These are phyloP conservation scores for Pelargonium cotyledonis DNA, from an alignment of 441 rosid genomes.

Conservation along the genomic window DNA sequence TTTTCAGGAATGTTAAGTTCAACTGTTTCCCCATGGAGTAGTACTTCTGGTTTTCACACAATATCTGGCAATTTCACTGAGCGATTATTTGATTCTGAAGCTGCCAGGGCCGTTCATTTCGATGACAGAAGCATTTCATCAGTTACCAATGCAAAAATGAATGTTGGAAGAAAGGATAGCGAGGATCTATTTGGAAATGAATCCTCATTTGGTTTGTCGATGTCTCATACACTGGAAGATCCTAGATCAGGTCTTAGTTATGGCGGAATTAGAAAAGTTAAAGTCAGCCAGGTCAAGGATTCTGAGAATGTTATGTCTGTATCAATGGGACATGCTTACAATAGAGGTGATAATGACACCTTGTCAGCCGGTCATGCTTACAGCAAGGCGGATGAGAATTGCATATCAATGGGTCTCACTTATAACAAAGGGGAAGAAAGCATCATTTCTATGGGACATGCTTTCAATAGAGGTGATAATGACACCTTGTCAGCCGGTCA, in stretches of 20 bases:
- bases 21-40: conserved; percentile 45
- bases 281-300: conserved; percentile 54
- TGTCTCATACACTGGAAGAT: conserved; percentile 47
- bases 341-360: conserved; percentile 32
- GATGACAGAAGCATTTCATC: conserved; percentile 46
- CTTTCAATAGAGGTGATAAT: conserved; percentile 34
- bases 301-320: conserved; percentile 32
- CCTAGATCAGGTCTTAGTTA: conserved; percentile 37
- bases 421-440: conserved; percentile 25
- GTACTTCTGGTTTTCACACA: conserved; percentile 39
- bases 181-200: conserved; percentile 39
- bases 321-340: conserved; percentile 34
- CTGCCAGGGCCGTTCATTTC: conserved; percentile 43
- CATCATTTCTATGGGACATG: conserved; percentile 29
- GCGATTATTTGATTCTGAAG: conserved; percentile 43
- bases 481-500: conserved; percentile 25
- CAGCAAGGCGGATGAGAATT: conserved; percentile 23
- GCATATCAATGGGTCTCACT: conserved; percentile 29
- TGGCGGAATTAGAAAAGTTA: conserved; percentile 52
- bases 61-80: conserved; percentile 47
- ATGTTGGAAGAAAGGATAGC: conserved; percentile 33
- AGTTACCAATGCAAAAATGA: conserved; percentile 29
- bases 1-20: conserved; percentile 32
- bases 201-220: conserved; percentile 48
- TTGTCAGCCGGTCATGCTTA: conserved; percentile 25